A percentile compares a stretch with the other conserved stretches of the same genome.
Conservation (phyloP, 768 basidiomycete species). For the Trametes gibbosa region DNA sequence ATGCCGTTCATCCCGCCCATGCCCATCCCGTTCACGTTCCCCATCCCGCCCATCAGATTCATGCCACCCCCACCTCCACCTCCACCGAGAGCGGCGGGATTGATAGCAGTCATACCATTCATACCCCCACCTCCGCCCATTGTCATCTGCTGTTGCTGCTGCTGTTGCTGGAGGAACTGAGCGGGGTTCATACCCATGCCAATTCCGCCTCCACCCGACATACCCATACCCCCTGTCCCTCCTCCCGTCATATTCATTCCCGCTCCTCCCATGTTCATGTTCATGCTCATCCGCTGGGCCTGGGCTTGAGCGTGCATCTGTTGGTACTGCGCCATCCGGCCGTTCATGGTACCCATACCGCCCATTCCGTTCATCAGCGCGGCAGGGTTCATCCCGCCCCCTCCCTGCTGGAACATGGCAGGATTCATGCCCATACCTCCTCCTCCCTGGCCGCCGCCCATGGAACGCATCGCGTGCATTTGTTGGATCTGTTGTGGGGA, state of each 20-base stretch:
- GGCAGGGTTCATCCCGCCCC: conserved; percentile 25
- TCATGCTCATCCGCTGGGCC: conserved; percentile 17
- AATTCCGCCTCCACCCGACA: conserved; percentile 15
- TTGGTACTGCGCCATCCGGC: conserved; percentile 17
- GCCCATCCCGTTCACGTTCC: conserved; percentile 23
- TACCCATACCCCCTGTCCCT: conserved; percentile 17
- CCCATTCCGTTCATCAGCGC: conserved; percentile 23
- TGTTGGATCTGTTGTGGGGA: conserved; percentile 22
- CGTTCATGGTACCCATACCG: conserved; percentile 6
- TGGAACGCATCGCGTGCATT: conserved; percentile 18
- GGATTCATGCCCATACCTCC: conserved; percentile 18
- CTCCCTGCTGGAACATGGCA: conserved; percentile 16
- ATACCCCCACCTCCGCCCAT: conserved; percentile 1
- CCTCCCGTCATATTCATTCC: not conserved
- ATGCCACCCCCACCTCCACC: conserved; percentile 10
- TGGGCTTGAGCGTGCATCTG: conserved; percentile 19
- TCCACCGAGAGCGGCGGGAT: conserved; percentile 21
- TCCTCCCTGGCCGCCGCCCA: conserved; percentile 9
- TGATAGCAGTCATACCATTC: conserved; percentile 21
- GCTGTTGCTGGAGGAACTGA: conserved; percentile 7
- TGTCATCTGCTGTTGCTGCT: conserved; percentile 24
- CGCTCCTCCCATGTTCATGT: conserved; percentile 16
- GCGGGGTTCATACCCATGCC: conserved; percentile 21
- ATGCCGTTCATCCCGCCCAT: conserved; percentile 20
- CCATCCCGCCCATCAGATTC: conserved; percentile 12